Base-by-base conservation (phyloP, 345 rosid genomes). In the Murraya koenigii region DNA sequence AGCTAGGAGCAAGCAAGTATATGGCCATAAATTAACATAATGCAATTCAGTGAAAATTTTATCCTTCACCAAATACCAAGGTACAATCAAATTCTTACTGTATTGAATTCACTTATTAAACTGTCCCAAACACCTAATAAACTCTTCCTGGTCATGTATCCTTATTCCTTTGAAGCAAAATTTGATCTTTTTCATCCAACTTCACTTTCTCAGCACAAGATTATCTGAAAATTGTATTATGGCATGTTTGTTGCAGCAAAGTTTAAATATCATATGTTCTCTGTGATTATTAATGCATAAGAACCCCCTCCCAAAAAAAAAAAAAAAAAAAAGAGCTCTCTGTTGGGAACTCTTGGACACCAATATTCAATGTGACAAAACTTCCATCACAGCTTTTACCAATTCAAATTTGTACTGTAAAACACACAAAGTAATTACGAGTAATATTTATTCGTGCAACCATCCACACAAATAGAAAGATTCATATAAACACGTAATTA, bases 11-110 rank as follows among this genome's bases (percentile, higher is more conserved):
- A 8, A 47, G n/a, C 8, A 47, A 70, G 66, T 52, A 19, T 19
- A 70, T 10, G 10, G 66, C 23, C 39, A 2, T 69, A 17, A 47
- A 47, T 6, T 30, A 17, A 62, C 5, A 14, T 14, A 19, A 28
- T n/a, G 13, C 5, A 63, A 63, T 7, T 63, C 23, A 6, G 39
- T 2, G 23, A 32, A 63, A 63, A 63, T 7, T 30, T 17, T 15
- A 63, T n/a, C 58, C 62, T 32, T 20, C 6, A 54, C 62, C 62
- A 71, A n/a, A 71, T 74, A 61, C 58, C 26, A 60, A 74, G 19
- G 30, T 60, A 60, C 55, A 11, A 74, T 9, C 41, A 61, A 41
- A 60, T 39, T 25, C 25, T 39, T 9, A 26, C 23, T 26, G 10
- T 60, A 22, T 5, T 39, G 26, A 8, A 19, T 10, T 74, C 58